A percentile compares a stretch with the other conserved stretches of the same genome.
Conservation (phyloP, 495 filamentous ascomycete genomes). For the Hypoxylon perforatum region DNA sequence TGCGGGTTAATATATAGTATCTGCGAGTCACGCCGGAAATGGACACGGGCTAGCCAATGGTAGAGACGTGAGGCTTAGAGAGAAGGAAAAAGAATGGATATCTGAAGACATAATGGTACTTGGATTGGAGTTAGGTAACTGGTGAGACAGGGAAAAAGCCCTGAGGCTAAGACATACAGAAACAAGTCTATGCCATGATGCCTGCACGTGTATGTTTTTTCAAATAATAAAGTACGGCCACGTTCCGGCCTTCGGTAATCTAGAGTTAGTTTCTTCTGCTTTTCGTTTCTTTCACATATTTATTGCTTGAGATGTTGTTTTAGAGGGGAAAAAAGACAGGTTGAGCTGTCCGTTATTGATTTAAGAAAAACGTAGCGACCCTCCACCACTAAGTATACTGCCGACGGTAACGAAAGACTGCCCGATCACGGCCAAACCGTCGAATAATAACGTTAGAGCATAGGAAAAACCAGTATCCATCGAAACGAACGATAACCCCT, state of each 20-base stretch:
- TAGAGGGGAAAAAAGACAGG: conserved; percentile 3
- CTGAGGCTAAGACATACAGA: conserved; percentile 8
- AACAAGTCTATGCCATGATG: not conserved
- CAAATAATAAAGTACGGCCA: not conserved
- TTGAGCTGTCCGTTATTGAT: conserved; percentile 3
- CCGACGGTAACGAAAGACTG: not conserved
- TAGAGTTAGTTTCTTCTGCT: not conserved
- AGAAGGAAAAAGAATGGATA: not conserved
- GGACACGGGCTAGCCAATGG: conserved; percentile 15
- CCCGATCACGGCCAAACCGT: not conserved
- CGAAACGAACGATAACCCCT: conserved; percentile 7
- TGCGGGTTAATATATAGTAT: not conserved
- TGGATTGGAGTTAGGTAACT: not conserved
- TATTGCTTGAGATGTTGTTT: not conserved
- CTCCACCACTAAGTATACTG: not conserved
- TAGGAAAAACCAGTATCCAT: conserved; percentile 1
- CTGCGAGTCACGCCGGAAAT: not conserved
- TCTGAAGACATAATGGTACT: not conserved
- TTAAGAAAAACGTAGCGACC: conserved; percentile 4
- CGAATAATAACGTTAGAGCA: conserved; percentile 5
- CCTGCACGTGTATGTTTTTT: not conserved
- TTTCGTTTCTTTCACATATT: not conserved
- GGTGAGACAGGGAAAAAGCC: conserved; percentile 5
- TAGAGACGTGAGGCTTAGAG: not conserved
- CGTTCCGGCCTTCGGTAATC: not conserved